Evolutionary conservation across 139 green algal species (phyloP), one percentile per base, ranked within the genome.

Genomic region (Diplosphaera chodatii): DNA sequence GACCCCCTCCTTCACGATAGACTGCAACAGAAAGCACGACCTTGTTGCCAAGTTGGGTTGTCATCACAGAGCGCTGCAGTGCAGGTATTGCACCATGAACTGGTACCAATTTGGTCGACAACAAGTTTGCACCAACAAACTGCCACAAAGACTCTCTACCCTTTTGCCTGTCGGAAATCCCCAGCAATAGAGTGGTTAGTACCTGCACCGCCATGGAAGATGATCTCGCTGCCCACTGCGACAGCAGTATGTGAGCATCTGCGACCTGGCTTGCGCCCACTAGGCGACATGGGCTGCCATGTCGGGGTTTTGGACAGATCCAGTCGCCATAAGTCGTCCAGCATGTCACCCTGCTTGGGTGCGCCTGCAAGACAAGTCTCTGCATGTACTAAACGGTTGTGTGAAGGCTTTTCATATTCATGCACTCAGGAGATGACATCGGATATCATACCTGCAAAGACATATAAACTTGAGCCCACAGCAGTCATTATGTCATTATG

Each of bases 401-500:
- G 37, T 13, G 37, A 48, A 13, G n/a, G n/a, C n/a, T n/a, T n/a
- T n/a, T n/a, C n/a, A n/a, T n/a, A n/a, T n/a, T n/a, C n/a, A n/a
- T n/a, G n/a, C n/a, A n/a, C n/a, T n/a, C n/a, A n/a, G n/a, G n/a
- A n/a, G n/a, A n/a, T n/a, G n/a, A n/a, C n/a, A 25, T 25, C 25
- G 48, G 13, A 4, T 23, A 18, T 27, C 48, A 23, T 18, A 59
- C 82, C 82, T 1, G 67, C 78, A 72, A 78, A 82, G 21, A 86
- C 13, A 4, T 69, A 74, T 21, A 82, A 67, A 4, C 31, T 67
- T 21, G 56, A 68, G 15, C 56, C 64, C 2, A 81, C 56, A 22
- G 70, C 69, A 31, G 76, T 81, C 62, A 86, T 20, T 6, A n/a
- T 72, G 48, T n/a, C n/a, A n/a, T n/a, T n/a, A n/a, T 86, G 82